phyloP scores from a whole-genome alignment of 495 filamentous ascomycete genomes.

The Cairneyella variabilis region DNA sequence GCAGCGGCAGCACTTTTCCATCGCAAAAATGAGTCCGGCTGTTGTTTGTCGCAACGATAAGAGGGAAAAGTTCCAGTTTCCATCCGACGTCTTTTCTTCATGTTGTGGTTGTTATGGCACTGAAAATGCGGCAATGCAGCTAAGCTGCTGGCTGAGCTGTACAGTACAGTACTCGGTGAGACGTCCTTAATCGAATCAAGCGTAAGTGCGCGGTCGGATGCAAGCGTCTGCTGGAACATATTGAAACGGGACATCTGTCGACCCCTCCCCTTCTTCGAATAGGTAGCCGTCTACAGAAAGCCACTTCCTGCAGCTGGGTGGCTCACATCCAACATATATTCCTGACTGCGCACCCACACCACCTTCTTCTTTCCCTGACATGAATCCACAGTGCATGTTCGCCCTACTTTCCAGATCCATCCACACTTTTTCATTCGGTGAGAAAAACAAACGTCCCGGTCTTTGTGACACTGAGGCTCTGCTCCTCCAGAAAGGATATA shows the following conservation, averaged over 20 bases:
- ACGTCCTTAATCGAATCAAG: neutral
- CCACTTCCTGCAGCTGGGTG: neutral
- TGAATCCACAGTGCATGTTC: neutral
- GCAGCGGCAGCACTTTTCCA: too few species aligned
- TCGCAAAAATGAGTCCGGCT: too few species aligned
- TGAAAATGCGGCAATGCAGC: neutral
- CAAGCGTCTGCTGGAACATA: neutral
- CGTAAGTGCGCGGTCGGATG: neutral
- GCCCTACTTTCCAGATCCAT: conserved; percentile 7
- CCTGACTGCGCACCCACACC: neutral
- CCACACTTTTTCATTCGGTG: neutral
- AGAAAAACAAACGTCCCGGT: neutral
- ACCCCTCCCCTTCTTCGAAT: neutral
- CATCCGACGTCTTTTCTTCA: neutral
- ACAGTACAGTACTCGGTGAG: neutral
- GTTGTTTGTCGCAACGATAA: neutral
- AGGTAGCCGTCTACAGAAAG: neutral
- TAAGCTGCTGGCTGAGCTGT: neutral
- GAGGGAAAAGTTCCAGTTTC: neutral
- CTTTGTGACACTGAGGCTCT: neutral
- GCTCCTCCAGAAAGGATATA: neutral
- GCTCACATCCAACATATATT: neutral
- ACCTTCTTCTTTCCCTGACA: neutral
- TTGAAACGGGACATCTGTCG: neutral
- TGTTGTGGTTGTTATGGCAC: neutral